Evolutionary conservation across 1,284 basidiomycete genomes (phyloP), one percentile per base, ranked within the genome.

Genomic region (Moesziomyces sp.): DNA sequence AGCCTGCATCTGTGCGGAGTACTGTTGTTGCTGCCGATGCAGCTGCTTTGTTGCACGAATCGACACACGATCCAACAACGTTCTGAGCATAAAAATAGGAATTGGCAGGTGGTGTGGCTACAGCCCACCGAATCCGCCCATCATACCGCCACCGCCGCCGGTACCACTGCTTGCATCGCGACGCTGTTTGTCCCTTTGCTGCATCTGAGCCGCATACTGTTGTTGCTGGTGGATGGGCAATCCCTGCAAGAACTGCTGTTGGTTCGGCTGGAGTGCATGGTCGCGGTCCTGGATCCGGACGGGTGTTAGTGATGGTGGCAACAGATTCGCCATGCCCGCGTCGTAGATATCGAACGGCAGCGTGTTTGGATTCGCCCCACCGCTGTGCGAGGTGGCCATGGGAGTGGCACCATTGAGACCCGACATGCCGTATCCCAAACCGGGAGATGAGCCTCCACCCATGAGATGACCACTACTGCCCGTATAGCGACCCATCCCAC

Each of bases 311-410:
- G 58, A 52, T 5, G 72, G 72, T 1, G 73, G 73, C 5, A 75
- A 58, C 14, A 78, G 50, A 28, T 70, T 71, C 11, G 76, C 64
- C 61, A 78, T 78, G n/a, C 74, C 76, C 9, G 69, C 64, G 45
- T 78, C 76, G 53, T 78, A 78, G 14, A 74, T 78, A 46, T 78
- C 74, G n/a, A 76, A 70, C 3, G 76, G 76, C 40, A 78, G 26
- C 13, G 72, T 68, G 18, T 38, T 53, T 1, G 48, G 40, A 9
- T 40, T 46, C 3, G 3, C 35, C 28, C 57, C 49, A 21, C 53
- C 59, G 35, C 56, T 52, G 42, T 52, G 46, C 14, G 61, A 48
- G n/a, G 46, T n/a, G 26, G 52, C 47, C 58, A 61, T 64, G 16
- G 49, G 4, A 0, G 46, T 11, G 1, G 47, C 53, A 5, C 64